Evolutionary conservation across 768 basidiomycete species (phyloP).

Genomic region (Pulveroboletus frians): DNA sequence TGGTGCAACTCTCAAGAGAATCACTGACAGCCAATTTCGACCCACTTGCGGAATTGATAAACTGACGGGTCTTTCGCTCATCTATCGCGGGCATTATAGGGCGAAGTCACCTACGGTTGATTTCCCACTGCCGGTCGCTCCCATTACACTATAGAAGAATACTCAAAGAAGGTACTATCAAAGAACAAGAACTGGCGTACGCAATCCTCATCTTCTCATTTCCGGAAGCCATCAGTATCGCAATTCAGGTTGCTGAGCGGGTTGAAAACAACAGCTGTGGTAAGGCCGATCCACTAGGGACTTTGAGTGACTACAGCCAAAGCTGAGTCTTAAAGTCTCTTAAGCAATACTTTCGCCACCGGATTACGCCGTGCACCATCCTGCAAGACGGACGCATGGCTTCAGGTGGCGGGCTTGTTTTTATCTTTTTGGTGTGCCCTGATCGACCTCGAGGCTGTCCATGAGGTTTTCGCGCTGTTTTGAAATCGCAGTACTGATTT

Average conservation of each 20-base stretch:
- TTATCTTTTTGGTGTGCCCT: neutral
- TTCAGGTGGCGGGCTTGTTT: conserved; percentile 2
- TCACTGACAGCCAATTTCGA: conserved; percentile 19
- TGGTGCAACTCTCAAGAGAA: conserved; percentile 24
- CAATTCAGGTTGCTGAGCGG: neutral
- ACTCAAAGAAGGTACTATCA: neutral
- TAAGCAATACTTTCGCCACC: conserved; percentile 3
- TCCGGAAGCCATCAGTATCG: conserved; percentile 4
- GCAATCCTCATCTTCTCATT: conserved; percentile 16
- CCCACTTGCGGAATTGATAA: conserved; percentile 18
- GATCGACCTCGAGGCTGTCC: conserved; percentile 11
- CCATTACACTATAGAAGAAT: conserved; percentile 16
- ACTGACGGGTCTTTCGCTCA: conserved; percentile 8
- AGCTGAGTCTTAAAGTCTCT: neutral
- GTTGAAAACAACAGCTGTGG: neutral
- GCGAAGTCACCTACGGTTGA: conserved; percentile 15
- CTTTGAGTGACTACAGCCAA: neutral
- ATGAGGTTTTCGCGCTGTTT: conserved; percentile 8
- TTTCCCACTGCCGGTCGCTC: conserved; percentile 22
- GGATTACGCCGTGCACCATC: neutral
- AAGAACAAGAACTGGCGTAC: conserved; percentile 7
- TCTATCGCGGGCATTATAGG: neutral
- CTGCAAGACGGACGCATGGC: neutral
- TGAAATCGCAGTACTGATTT: neutral
- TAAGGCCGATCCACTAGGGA: neutral